Percentiles rank a stretch among this genome's conserved stretches.
Evolutionary conservation across 2,329 filamentous ascomycete genomes (phyloP).

Genomic region (Neobulgaria alba): DNA sequence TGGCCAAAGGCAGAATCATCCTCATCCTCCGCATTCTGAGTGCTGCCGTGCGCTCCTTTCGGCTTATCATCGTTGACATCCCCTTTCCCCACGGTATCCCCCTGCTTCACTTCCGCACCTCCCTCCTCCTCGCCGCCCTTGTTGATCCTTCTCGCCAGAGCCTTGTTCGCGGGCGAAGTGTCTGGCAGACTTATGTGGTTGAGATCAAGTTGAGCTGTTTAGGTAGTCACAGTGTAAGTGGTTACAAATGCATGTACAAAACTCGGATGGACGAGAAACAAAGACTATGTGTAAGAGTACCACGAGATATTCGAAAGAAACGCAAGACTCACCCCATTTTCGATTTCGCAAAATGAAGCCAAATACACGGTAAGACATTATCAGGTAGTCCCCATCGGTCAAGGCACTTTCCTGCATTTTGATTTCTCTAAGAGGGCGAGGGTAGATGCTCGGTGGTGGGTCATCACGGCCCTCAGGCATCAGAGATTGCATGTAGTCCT

Average conservation of each 20-base stretch:
- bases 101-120: neutral
- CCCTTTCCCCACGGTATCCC: neutral
- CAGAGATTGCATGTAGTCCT: neutral
- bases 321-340: conserved; percentile 4
- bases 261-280: too few relatives aligned
- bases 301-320: too few relatives aligned
- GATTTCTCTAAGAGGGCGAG: neutral
- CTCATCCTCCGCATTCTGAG: neutral
- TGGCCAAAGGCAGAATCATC: neutral
- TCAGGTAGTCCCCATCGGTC: neutral
- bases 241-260: too few relatives aligned
- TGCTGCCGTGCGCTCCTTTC: neutral
- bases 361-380: neutral
- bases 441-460: neutral
- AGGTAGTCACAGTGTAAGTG: too few relatives aligned
- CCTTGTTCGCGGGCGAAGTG: neutral
- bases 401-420: neutral
- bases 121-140: neutral
- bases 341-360: conserved; percentile 7
- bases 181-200: neutral
- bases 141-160: neutral
- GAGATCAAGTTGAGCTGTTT: neutral
- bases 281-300: too few relatives aligned
- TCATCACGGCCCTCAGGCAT: neutral
- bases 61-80: neutral